Evolutionary conservation across 2,329 filamentous ascomycete genomes (phyloP).

Genomic region (Ophiosphaerella herpotricha): DNA sequence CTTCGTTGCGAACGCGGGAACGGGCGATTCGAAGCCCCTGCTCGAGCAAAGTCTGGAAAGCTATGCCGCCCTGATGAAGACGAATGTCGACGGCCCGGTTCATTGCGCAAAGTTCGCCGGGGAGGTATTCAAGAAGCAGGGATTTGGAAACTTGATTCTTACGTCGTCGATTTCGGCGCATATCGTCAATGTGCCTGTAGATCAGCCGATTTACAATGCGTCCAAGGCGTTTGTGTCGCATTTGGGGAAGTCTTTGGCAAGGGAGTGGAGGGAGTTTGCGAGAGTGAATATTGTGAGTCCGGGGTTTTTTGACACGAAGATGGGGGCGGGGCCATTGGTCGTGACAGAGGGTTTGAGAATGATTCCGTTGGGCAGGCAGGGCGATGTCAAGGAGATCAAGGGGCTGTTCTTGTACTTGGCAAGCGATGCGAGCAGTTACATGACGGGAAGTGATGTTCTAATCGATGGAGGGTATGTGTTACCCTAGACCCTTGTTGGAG

Average conservation of each 20-base stretch:
- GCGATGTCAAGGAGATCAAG: constrained; percentile 74
- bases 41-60: constrained; percentile 63
- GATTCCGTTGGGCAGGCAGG: constrained; percentile 77
- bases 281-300: constrained; percentile 68
- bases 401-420: constrained; percentile 80
- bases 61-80: constrained; percentile 66
- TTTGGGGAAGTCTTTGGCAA: constrained; percentile 64
- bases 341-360: constrained; percentile 71
- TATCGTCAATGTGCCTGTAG: constrained; percentile 79
- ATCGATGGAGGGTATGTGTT: constrained; percentile 75
- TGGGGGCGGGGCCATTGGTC: constrained; percentile 64
- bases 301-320: constrained; percentile 68
- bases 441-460: constrained; percentile 73
- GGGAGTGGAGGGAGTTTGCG: constrained; percentile 70
- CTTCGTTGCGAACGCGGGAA: constrained; percentile 70
- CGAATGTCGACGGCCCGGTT: constrained; percentile 70
- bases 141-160: constrained; percentile 64
- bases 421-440: constrained; percentile 79
- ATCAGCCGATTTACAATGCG: constrained; percentile 54
- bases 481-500: constrained; percentile 19
- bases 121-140: constrained; percentile 49
- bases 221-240: constrained; percentile 68
- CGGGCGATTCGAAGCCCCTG: constrained; percentile 60
- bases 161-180: constrained; percentile 72
- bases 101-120: constrained; percentile 51